A percentile compares a stretch with the other conserved stretches of the same genome.
These are phyloP conservation scores for Corniculantispora saksenae DNA, from an alignment of 2,329 filamentous ascomycete species.

Conservation along the genomic window DNA sequence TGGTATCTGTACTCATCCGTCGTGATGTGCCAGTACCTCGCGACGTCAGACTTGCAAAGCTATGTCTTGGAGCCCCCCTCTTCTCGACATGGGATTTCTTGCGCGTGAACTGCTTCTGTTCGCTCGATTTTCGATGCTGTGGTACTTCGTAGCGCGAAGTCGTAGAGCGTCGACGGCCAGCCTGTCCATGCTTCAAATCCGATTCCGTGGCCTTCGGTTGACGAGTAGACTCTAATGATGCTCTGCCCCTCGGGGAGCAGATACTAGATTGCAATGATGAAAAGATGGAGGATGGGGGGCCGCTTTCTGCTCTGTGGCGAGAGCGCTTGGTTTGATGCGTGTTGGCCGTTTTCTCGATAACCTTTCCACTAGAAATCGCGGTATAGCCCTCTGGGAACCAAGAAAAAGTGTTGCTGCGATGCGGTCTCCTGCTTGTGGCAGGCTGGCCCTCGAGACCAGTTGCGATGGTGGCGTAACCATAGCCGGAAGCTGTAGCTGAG, in stretches of 20 bases:
- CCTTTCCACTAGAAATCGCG: conserved; percentile 33
- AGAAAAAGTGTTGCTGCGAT: conserved; percentile 6
- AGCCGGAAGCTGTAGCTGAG: conserved; percentile 73
- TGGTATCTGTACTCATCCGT: neutral
- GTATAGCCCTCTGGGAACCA: neutral
- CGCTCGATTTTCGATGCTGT: neutral
- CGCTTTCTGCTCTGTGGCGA: conserved; percentile 7
- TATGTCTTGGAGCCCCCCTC: neutral
- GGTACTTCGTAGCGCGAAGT: neutral
- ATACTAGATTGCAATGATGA: neutral
- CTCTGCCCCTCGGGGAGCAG: neutral
- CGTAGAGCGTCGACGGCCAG: neutral
- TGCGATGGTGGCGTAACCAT: conserved; percentile 3
- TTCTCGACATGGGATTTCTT: neutral
- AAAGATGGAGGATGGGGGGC: neutral
- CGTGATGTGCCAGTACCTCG: neutral
- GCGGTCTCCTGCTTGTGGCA: neutral
- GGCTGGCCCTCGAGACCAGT: neutral
- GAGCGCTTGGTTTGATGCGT: neutral
- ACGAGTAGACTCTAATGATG: neutral
- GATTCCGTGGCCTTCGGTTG: neutral
- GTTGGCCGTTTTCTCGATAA: neutral
- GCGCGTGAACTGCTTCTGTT: neutral
- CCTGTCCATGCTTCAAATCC: neutral
- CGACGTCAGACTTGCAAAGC: neutral